These are phyloP conservation scores for Ceratobasidium sp. DNA, from an alignment of 1,284 basidiomycete species.

Conservation along the genomic window DNA sequence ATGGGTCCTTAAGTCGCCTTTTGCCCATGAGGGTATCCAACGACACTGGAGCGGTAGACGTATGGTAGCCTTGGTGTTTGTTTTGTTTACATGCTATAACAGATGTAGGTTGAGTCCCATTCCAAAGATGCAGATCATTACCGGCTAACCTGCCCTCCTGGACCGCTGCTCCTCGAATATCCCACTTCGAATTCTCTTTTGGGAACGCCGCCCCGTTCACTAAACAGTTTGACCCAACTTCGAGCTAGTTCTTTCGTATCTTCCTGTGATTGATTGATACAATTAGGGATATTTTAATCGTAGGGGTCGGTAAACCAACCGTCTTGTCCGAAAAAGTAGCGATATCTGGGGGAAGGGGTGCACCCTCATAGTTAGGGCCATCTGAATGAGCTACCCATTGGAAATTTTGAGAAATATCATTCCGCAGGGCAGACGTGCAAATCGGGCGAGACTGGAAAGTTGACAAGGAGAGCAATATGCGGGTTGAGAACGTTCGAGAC, in stretches of 20 bases:
- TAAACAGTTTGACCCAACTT: neutral
- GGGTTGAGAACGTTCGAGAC: no score
- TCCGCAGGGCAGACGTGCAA: neutral
- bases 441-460: neutral
- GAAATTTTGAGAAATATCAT: neutral
- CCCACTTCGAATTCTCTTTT: slow-evolving; percentile 26
- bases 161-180: slow-evolving; percentile 27
- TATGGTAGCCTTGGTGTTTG: slow-evolving; percentile 20
- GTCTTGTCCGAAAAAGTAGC: neutral
- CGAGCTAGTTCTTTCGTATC: slow-evolving; percentile 11
- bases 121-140: neutral
- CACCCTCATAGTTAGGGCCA: neutral
- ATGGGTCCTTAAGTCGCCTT: neutral
- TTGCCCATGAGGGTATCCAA: slow-evolving; percentile 26
- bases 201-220: slow-evolving; percentile 15
- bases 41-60: slow-evolving; percentile 14
- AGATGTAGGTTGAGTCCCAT: neutral
- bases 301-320: neutral
- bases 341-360: slow-evolving; percentile 10
- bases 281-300: neutral
- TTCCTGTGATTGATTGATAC: neutral
- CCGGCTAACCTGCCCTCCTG: slow-evolving; percentile 24
- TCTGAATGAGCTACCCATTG: slow-evolving; percentile 23
- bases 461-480: no score
- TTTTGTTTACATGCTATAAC: slow-evolving; percentile 22